Evolutionary conservation across 2,329 filamentous ascomycete species (phyloP).

Genomic region (Colletotrichum sp.): DNA sequence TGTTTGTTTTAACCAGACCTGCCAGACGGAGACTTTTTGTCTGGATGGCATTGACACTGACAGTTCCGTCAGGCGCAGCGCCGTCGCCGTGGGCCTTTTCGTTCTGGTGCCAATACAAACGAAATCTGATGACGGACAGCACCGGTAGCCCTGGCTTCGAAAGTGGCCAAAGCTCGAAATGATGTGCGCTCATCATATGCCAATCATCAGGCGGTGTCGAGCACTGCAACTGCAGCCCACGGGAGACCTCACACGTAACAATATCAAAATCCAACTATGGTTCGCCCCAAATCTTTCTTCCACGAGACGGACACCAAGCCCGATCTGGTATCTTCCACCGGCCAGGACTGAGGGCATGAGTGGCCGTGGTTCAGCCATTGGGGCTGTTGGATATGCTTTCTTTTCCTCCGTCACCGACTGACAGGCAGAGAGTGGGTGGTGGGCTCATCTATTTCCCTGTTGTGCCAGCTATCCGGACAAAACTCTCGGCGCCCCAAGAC

Average conservation of each 20-base stretch:
- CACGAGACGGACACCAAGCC: background rate
- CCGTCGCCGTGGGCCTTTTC: background rate
- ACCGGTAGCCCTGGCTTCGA: background rate
- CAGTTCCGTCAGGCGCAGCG: background rate
- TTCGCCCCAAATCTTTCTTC: background rate
- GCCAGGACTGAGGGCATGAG: background rate
- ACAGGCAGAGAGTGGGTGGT: background rate
- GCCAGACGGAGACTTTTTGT: background rate
- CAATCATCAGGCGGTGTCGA: background rate
- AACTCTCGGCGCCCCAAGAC: background rate
- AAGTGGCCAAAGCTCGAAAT: slow-evolving; percentile 2
- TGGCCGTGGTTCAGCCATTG: background rate
- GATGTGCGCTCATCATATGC: background rate
- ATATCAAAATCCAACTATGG: background rate
- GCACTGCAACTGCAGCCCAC: background rate
- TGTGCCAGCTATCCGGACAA: background rate
- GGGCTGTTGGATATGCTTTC: background rate
- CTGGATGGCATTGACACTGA: background rate
- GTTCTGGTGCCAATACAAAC: background rate
- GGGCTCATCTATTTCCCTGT: slow-evolving; percentile 1
- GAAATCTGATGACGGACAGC: background rate
- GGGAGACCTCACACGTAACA: background rate
- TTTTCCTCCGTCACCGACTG: background rate
- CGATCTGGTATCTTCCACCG: background rate
- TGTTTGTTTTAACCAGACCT: background rate